A percentile compares a stretch with the other conserved stretches of the same genome.
These are phyloP conservation scores for Plasmodium blacklocki DNA, from an alignment of 169 alveolate genomes.

Conservation along the genomic window DNA sequence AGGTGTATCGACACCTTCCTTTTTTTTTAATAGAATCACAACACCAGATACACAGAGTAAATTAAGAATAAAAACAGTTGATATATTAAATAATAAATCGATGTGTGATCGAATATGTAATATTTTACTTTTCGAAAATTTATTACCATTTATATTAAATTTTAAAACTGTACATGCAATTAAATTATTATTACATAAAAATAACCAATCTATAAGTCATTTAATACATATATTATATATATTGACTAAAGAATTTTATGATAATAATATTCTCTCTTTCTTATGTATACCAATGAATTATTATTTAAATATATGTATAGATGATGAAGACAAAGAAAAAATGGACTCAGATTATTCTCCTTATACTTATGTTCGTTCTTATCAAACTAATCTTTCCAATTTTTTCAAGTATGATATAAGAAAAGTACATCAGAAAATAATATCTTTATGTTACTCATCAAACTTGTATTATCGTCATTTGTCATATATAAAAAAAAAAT, in stretches of 20 bases:
- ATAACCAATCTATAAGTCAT: slow-evolving; percentile 68
- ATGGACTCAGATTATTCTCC: slow-evolving; percentile 35
- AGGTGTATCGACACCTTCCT: slow-evolving; percentile 59
- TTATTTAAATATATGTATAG: background rate
- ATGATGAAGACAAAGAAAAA: background rate
- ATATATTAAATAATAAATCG: slow-evolving; percentile 35
- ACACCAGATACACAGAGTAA: slow-evolving; percentile 71
- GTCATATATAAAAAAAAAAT: slow-evolving; percentile 22
- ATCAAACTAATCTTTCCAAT: slow-evolving; percentile 9
- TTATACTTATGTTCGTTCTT: slow-evolving; percentile 45
- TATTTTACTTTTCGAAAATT: slow-evolving; percentile 15
- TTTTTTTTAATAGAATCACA: slow-evolving; percentile 47
- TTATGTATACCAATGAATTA: slow-evolving; percentile 50
- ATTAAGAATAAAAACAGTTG: slow-evolving; percentile 49
- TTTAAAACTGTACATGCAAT: slow-evolving; percentile 52
- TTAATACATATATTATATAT: slow-evolving; percentile 48
- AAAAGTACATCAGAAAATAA: slow-evolving; percentile 39
- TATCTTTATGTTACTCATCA: slow-evolving; percentile 45
- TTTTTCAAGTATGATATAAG: slow-evolving; percentile 34
- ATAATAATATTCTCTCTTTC: slow-evolving; percentile 45
- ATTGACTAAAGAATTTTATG: slow-evolving; percentile 62
- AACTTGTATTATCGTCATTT: slow-evolving; percentile 42
- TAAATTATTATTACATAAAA: slow-evolving; percentile 46
- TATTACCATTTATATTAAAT: slow-evolving; percentile 35
- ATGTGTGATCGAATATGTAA: slow-evolving; percentile 51